Evolutionary conservation across 2,329 filamentous ascomycete species (phyloP).

Genomic region (Trichoderma oligosporum): DNA sequence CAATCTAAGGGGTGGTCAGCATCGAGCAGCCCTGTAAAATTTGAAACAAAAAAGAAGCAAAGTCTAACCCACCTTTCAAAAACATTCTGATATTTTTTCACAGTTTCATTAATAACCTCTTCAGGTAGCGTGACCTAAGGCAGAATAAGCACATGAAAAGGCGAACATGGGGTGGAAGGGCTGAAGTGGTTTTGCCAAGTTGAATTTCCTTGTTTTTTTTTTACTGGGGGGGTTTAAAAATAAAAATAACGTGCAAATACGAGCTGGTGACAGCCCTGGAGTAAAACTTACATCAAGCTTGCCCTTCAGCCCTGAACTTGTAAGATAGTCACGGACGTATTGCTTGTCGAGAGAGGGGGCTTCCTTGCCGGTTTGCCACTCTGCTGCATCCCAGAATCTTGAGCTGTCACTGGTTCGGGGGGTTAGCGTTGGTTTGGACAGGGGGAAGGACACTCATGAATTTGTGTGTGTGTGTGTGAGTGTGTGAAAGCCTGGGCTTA

Average conservation of each 20-base stretch:
- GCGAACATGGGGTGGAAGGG: no score
- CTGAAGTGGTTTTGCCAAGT: no score
- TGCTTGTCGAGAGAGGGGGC: slow-evolving; percentile 91
- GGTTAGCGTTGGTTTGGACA: slow-evolving; percentile 49
- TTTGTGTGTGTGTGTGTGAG: background rate
- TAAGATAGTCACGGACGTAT: slow-evolving; percentile 78
- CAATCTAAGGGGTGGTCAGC: slow-evolving; percentile 17
- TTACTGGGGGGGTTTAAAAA: no score
- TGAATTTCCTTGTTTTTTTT: background rate
- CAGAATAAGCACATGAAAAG: no score
- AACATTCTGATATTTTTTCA: slow-evolving; percentile 71
- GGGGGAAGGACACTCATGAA: no score
- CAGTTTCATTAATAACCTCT: slow-evolving; percentile 67
- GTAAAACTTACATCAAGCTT: slow-evolving; percentile 45
- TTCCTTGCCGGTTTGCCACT: slow-evolving; percentile 60
- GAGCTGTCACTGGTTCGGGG: slow-evolving; percentile 61
- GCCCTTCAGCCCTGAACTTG: slow-evolving; percentile 55
- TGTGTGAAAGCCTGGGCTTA: no score
- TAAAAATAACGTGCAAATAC: no score
- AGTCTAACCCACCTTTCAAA: slow-evolving; percentile 38
- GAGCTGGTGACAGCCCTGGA: background rate
- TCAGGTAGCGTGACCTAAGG: slow-evolving; percentile 44
- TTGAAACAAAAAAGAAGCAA: background rate
- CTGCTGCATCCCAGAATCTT: slow-evolving; percentile 77
- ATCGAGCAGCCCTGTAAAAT: background rate